Evolutionary conservation across 2,329 filamentous ascomycete genomes (phyloP), one percentile per base, ranked within the genome.

Genomic region (Sporothrix variecibatus): DNA sequence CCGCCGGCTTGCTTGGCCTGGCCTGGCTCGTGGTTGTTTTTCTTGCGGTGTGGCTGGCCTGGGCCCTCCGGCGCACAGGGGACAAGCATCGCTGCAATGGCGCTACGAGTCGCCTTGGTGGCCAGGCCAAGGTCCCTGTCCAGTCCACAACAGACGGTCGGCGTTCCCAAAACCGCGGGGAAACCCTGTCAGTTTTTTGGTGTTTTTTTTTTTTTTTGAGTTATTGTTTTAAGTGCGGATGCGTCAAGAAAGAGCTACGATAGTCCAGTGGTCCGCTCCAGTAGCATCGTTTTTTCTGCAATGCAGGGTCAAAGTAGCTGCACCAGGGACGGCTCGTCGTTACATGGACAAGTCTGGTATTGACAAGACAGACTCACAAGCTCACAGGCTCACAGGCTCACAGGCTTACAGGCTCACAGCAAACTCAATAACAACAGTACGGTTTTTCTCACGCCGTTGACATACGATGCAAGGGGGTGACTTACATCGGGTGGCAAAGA

Each of bases 161-260:
- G 23, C 23, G 65, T 34, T 31, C 43, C 17, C 46, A 34, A 51
- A 56, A 46, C 26, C 40, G 69, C 23, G 69, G 69, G 69, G 69
- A 71, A 71, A 71, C 69, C 69, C 40, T 71, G 69, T 62, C 69
- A 34, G 34, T 34, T 34, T 0, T n/a, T n/a, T n/a, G n/a, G n/a
- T n/a, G n/a, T 5, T 38, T 6, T 38, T 15, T 23, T 23, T 12
- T 51, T 7, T 56, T 11, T 60, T 15, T 20, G 7, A 15, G n/a
- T 15, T 28, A n/a, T 34, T 34, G 34, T 34, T 17, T 38, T n/a
- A n/a, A 56, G 46, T 28, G 67, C 17, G 5, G 28, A 23, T n/a
- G 51, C 43, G 9, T 23, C 49, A 40, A 65, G 11, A 46, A 31
- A 20, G 23, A 28, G 5, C 58, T 62, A 7, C 58, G 53, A 31